These are phyloP conservation scores for Colletotrichum magnum DNA, from an alignment of 2,329 filamentous ascomycete genomes.

Conservation along the genomic window DNA sequence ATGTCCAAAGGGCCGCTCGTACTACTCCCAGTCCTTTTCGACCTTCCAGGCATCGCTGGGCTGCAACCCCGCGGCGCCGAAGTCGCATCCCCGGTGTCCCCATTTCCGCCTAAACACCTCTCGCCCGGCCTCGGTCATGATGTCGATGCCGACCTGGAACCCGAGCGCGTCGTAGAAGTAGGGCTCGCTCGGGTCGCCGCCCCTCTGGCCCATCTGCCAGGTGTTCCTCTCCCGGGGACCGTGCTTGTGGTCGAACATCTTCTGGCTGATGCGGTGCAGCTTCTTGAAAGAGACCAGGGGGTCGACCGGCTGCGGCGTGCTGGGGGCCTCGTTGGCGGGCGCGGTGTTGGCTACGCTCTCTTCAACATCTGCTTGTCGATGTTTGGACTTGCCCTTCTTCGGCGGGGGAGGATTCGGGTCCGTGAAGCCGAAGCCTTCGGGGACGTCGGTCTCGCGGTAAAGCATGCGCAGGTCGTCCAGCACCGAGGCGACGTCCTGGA, in stretches of 20 bases:
- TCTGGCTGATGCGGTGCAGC: constrained; percentile 44
- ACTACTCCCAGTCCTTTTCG: constrained; percentile 54
- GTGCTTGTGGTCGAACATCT: constrained; percentile 61
- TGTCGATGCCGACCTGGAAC: constrained; percentile 58
- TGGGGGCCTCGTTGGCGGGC: background rate
- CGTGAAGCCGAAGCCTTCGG: constrained; percentile 48
- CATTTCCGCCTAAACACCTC: constrained; percentile 60
- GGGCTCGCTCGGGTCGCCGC: constrained; percentile 64
- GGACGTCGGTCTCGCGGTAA: constrained; percentile 57
- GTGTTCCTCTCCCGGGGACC: constrained; percentile 59
- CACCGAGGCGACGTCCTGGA: constrained; percentile 61
- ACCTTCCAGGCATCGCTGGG: constrained; percentile 63
- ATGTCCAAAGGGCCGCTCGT: background rate
- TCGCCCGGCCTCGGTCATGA: constrained; percentile 61
- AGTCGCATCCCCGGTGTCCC: constrained; percentile 61
- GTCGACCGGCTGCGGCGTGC: background rate
- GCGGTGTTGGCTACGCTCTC: background rate
- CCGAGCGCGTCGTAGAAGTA: constrained; percentile 65
- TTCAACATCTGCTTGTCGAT: background rate
- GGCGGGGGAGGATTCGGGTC: constrained; percentile 53
- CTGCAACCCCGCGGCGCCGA: constrained; percentile 52
- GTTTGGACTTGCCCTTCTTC: no score
- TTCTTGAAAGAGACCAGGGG: constrained; percentile 27
- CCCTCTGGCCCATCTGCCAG: constrained; percentile 66
- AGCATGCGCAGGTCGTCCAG: constrained; percentile 62